These are phyloP conservation scores for Pseudogymnoascus sp. DNA, from an alignment of 2,329 filamentous ascomycete species.

Conservation along the genomic window DNA sequence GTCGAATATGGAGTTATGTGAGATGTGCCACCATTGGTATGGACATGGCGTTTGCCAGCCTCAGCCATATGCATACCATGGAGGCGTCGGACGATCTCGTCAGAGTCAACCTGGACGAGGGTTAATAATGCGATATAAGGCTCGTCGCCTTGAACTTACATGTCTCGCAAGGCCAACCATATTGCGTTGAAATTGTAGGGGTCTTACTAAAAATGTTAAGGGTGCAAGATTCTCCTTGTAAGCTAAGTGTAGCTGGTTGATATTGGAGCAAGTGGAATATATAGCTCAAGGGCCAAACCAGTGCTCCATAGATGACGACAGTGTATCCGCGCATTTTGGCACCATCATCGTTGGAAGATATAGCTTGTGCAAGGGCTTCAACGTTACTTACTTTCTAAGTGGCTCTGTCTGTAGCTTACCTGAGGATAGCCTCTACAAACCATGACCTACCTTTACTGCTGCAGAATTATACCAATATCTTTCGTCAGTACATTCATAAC, in stretches of 20 bases:
- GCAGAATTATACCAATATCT: not conserved
- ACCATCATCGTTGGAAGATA: not conserved
- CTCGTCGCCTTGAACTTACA: not conserved
- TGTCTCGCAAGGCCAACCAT: slow-evolving; percentile 6
- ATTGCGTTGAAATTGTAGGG: not conserved
- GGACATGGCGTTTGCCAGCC: slow-evolving; percentile 29
- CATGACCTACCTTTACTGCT: not conserved
- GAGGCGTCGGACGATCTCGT: slow-evolving; percentile 47
- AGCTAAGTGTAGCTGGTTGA: not conserved
- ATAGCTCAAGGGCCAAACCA: not conserved
- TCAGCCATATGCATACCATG: slow-evolving; percentile 37
- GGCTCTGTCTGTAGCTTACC: too few species aligned
- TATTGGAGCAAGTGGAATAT: not conserved
- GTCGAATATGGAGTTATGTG: slow-evolving; percentile 53
- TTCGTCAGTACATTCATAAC: not conserved
- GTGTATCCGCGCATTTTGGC: not conserved
- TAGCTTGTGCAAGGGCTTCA: not conserved
- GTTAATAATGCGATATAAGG: not conserved
- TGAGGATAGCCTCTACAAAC: too few species aligned
- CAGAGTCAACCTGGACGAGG: slow-evolving; percentile 41
- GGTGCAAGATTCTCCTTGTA: not conserved
- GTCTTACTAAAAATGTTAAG: not conserved
- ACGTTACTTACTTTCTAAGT: not conserved
- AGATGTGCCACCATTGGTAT: slow-evolving; percentile 36
- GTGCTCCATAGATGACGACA: not conserved